Evolutionary conservation across 306 rosid genomes (phyloP).

Genomic region (Fragaria ananassa): DNA sequence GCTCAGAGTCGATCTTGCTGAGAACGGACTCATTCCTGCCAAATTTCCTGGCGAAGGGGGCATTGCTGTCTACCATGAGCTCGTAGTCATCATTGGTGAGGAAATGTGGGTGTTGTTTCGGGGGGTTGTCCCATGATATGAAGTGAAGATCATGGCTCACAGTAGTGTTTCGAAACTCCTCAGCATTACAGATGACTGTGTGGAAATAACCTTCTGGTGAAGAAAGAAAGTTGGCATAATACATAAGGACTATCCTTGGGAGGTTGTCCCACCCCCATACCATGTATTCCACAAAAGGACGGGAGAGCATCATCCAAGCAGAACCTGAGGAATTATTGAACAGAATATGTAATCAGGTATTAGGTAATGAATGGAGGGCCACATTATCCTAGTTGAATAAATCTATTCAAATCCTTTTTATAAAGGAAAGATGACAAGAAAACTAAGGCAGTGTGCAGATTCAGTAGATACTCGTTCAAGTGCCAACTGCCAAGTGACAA

Average conservation of each 20-base stretch:
- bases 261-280: constrained; percentile 90
- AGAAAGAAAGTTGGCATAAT: constrained; percentile 79
- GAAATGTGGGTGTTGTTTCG: constrained; percentile 77
- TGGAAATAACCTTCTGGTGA: constrained; percentile 82
- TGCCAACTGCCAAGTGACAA: background rate
- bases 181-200: constrained; percentile 74
- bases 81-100: constrained; percentile 45
- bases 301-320: constrained; percentile 93
- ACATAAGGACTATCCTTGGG: constrained; percentile 73
- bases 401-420: background rate
- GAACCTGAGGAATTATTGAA: constrained; percentile 52
- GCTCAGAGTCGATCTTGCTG: constrained; percentile 53
- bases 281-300: constrained; percentile 58
- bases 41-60: constrained; percentile 72
- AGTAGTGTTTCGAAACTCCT: constrained; percentile 66
- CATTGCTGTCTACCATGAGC: constrained; percentile 64
- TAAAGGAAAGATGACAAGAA: background rate
- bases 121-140: constrained; percentile 87
- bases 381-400: constrained; percentile 2
- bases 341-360: constrained; percentile 9
- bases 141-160: constrained; percentile 84
- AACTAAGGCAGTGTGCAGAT: background rate
- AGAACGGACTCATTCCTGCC: constrained; percentile 52
- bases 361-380: background rate
- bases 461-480: background rate